Conservation (phyloP, 495 filamentous ascomycete species). For the Lichina pygmaea region DNA sequence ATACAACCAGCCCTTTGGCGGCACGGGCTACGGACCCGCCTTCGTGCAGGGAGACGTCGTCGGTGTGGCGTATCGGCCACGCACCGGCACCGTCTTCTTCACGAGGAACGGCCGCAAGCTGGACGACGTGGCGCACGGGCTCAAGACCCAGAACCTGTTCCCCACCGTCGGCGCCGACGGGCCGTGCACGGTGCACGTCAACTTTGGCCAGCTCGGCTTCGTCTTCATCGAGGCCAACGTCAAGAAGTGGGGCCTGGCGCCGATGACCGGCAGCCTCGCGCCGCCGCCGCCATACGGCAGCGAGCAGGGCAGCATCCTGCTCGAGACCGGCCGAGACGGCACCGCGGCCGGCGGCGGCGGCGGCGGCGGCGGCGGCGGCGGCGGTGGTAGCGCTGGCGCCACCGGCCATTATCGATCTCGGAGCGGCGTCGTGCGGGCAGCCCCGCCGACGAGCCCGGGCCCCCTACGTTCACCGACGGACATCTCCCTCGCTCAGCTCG, state of each 20-base stretch:
- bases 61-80: slow-evolving; percentile 81
- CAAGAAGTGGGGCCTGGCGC: slow-evolving; percentile 96
- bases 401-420: slow-evolving; percentile 16
- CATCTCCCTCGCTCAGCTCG: slow-evolving; percentile 63
- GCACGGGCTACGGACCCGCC: slow-evolving; percentile 52
- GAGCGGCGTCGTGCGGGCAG: slow-evolving; percentile 26
- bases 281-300: slow-evolving; percentile 91
- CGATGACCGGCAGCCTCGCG: slow-evolving; percentile 82
- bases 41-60: slow-evolving; percentile 86
- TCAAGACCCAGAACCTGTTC: slow-evolving; percentile 91
- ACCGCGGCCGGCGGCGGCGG: slow-evolving; percentile 27
- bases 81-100: slow-evolving; percentile 90
- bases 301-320: slow-evolving; percentile 81
- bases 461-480: slow-evolving; percentile 84
- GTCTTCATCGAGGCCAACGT: slow-evolving; percentile 98
- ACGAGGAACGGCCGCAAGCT: slow-evolving; percentile 94
- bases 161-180: slow-evolving; percentile 87
- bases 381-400: slow-evolving; percentile 4
- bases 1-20: slow-evolving; percentile 70
- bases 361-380: slow-evolving; percentile 21
- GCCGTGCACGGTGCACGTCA: slow-evolving; percentile 77
- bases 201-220: slow-evolving; percentile 91
- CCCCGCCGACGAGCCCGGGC: slow-evolving; percentile 60
- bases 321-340: slow-evolving; percentile 59
- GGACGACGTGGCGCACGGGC: slow-evolving; percentile 77